Conservation (phyloP, 148 eudicot genomes). For the Nepenthes mirabilis region DNA sequence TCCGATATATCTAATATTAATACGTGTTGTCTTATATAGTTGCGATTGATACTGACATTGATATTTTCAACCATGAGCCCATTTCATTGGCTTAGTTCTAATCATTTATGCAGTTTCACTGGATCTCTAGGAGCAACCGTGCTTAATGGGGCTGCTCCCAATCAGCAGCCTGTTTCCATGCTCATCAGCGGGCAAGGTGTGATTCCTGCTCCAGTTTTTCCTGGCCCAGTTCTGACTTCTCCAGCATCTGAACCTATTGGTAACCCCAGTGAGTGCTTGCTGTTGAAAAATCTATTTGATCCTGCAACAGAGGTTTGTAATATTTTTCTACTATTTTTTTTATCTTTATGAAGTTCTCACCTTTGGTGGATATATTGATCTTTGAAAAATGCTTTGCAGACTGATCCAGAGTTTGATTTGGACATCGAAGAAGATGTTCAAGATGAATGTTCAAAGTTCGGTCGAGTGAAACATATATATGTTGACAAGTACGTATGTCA, state of each 20-base stretch:
- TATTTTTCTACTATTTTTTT: neutral
- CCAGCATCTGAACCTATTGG: constrained; percentile 65
- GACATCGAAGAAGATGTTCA: constrained; percentile 80
- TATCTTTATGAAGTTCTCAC: neutral
- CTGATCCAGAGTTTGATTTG: constrained; percentile 83
- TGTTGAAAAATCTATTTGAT: constrained; percentile 92
- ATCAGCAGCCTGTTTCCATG: constrained; percentile 39
- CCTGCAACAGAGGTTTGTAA: constrained; percentile 70
- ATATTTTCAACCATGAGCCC: too few species aligned
- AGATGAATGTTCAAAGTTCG: constrained; percentile 73
- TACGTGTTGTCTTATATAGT: too few species aligned
- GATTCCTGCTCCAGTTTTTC: constrained; percentile 35
- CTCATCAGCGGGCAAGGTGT: constrained; percentile 39
- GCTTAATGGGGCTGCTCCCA: constrained; percentile 49
- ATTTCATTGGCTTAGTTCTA: neutral
- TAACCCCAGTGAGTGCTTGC: constrained; percentile 74
- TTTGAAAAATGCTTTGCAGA: constrained; percentile 21
- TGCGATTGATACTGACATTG: too few species aligned
- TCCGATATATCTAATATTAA: too few species aligned
- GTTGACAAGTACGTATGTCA: constrained; percentile 58
- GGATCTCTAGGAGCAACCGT: constrained; percentile 42
- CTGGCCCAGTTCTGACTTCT: constrained; percentile 39
- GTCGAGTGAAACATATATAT: constrained; percentile 54
- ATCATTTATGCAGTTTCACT: constrained; percentile 32
- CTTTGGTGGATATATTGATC: neutral